Conservation (phyloP, 73 alveolate genomes). For the Paramecium pentaurelia region DNA sequence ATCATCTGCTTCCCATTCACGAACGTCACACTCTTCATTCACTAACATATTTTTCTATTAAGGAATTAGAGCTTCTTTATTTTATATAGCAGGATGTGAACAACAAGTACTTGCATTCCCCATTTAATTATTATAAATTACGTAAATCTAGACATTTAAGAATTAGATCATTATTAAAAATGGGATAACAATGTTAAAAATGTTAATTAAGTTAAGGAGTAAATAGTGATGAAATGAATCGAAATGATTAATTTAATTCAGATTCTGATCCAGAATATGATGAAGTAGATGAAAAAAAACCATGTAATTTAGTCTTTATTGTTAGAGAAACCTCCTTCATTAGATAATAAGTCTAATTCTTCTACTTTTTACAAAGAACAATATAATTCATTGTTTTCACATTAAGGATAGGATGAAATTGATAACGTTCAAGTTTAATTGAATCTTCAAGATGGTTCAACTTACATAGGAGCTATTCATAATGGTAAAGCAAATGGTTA, state of each 20-base stretch:
- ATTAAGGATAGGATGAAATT: neutral
- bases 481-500: slow-evolving; percentile 5
- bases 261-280: slow-evolving; percentile 1
- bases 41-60: neutral
- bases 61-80: neutral
- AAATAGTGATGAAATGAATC: neutral
- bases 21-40: slow-evolving; percentile 4
- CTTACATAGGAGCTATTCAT: slow-evolving; percentile 76
- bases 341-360: neutral
- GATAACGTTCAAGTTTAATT: neutral
- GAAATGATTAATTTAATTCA: neutral
- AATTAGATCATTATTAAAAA: neutral
- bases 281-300: neutral
- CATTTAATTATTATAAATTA: neutral
- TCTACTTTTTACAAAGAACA: neutral
- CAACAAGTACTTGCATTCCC: slow-evolving; percentile 44
- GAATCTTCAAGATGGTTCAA: slow-evolving; percentile 41
- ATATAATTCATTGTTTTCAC: neutral
- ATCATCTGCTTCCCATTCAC: slow-evolving; percentile 11
- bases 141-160: neutral
- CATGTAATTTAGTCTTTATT: neutral
- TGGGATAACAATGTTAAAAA: neutral
- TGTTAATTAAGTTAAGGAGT: neutral
- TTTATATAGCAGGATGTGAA: neutral
- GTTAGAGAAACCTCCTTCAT: neutral